phyloP scores from a whole-genome alignment of 2,329 filamentous ascomycete genomes.

The Trichophyton equinum region DNA sequence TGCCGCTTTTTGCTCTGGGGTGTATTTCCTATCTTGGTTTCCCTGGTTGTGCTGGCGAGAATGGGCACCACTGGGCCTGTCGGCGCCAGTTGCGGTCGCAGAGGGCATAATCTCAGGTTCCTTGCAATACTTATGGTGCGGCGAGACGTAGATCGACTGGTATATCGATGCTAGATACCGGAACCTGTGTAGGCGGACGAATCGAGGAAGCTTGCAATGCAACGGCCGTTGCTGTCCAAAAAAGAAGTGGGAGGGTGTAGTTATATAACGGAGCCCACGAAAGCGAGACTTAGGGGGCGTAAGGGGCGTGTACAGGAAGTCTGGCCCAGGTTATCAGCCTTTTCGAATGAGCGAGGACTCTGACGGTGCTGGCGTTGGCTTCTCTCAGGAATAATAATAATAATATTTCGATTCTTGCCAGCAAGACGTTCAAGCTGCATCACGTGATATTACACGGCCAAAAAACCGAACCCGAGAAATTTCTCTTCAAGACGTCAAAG shows the following conservation, averaged over 20 bases:
- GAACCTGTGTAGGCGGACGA: too few species aligned
- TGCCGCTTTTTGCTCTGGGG: slow-evolving; percentile 78
- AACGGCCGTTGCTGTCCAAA: neutral
- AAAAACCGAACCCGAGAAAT: neutral
- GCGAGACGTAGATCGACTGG: neutral
- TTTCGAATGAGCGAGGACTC: neutral
- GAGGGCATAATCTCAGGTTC: slow-evolving; percentile 26
- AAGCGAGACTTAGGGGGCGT: neutral
- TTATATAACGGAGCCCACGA: neutral
- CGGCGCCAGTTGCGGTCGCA: slow-evolving; percentile 36
- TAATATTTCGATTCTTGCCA: neutral
- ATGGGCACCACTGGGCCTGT: slow-evolving; percentile 31
- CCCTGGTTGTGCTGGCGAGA: slow-evolving; percentile 39
- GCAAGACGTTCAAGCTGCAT: neutral
- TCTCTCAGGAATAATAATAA: neutral
- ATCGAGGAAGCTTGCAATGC: neutral
- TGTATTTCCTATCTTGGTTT: slow-evolving; percentile 52
- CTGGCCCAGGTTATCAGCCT: neutral
- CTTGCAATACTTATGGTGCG: neutral
- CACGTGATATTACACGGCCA: neutral
- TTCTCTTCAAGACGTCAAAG: neutral
- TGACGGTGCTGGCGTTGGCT: neutral
- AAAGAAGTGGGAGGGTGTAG: neutral
- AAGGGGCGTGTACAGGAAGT: neutral
- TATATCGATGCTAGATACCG: neutral